Base-by-base conservation (phyloP, 306 rosid genomes). In the Cercis canadensis region DNA sequence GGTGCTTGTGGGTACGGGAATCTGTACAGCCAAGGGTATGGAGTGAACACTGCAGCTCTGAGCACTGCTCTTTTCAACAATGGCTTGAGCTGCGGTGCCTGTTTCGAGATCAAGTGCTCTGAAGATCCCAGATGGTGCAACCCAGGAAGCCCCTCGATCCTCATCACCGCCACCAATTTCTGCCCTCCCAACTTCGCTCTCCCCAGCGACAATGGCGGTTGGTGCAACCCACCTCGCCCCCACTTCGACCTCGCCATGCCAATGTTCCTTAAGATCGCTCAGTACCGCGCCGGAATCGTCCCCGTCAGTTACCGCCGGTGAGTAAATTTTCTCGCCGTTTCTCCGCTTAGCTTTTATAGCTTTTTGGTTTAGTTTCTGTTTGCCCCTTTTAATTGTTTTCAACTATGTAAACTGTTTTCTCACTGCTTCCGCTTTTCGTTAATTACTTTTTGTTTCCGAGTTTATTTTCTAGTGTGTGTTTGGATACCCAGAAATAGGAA, bases 221-320 rank as follows among this genome's bases (percentile, higher is more conserved):
- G 99, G 99, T 91, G 97, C 70, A 94, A 94, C 80, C 99, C 99
- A 16, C 99, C 99, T 11, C 84, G 99, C 11, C 67, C 88, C 0
- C 99, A 94, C 72, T 94, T 94, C 67, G 99, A 94, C 70, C 99
- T 94, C 13, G 96, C 99, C 69, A 94, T 94, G 99, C 99, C 99
- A 53, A 87, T 91, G 95, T 91, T 94, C 76, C 96, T 94, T 73
- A 89, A 94, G 80, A 87, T 94, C 80, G 99, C 99, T 14, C 85
- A 90, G 73, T 94, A 94, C 84, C 91, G 88, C 4, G 99, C 97
- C 72, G 99, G 99, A 56, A 94, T 94, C 17, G 99, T 94, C 32
- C 99, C 99, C 31, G 97, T 94, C 51, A 19, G 87, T 13, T 89
- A 73, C 85, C 96, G 97, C 87, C 89, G 98, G 98, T 94, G 54